Conservation (phyloP, 129 eudicot genomes). For the Logfia minima region DNA sequence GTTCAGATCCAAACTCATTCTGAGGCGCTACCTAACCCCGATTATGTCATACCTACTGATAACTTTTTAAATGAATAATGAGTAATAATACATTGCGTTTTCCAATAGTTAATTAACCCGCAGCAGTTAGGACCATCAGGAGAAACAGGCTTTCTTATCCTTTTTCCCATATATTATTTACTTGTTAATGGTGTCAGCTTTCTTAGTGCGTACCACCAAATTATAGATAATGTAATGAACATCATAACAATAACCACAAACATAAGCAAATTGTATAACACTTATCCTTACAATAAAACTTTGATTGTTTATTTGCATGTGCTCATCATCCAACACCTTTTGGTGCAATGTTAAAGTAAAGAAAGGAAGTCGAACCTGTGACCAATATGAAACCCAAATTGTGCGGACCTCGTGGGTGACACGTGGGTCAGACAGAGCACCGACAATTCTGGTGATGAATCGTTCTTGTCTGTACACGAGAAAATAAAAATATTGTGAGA, state of each 20-base stretch:
- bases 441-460: conserved; percentile 60
- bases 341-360: conserved; percentile 12
- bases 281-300: background rate
- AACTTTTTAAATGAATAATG: background rate
- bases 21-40: background rate
- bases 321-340: background rate
- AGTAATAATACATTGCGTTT: background rate
- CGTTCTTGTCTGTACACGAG: conserved; percentile 75
- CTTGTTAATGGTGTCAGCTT: background rate
- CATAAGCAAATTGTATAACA: background rate
- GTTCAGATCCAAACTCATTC: background rate
- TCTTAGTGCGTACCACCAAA: background rate
- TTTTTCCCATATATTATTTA: background rate
- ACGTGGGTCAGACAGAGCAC: conserved; percentile 70
- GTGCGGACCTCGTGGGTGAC: conserved; percentile 87
- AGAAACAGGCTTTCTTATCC: background rate
- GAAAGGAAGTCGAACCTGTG: conserved; percentile 53
- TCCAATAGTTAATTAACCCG: background rate
- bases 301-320: background rate
- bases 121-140: background rate
- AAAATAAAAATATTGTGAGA: conserved; percentile 9
- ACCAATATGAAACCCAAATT: conserved; percentile 58
- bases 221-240: background rate
- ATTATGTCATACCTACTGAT: background rate
- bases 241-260: background rate